Evolutionary conservation across 257 asterid species (phyloP).

Genomic region (Verbascum thapsus): DNA sequence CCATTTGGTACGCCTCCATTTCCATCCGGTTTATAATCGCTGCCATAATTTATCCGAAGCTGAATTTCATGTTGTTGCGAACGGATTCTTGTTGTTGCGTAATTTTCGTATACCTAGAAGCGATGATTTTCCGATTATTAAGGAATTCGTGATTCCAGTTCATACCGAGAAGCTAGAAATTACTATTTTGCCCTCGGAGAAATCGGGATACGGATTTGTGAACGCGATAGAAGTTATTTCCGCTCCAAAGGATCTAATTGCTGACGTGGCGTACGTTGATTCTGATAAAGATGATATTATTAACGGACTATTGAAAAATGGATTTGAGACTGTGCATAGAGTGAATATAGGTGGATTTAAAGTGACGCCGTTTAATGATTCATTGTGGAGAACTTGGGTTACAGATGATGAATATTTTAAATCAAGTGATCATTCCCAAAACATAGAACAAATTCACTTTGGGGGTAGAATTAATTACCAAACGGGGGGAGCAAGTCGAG

Average conservation of each 20-base stretch:
- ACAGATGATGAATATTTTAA: constrained; percentile 59
- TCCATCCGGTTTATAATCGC: constrained; percentile 34
- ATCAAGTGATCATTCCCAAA: constrained; percentile 37
- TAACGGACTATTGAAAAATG: constrained; percentile 58
- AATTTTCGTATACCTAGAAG: constrained; percentile 45
- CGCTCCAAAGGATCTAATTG: constrained; percentile 75
- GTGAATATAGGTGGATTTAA: constrained; percentile 86
- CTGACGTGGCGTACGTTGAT: constrained; percentile 65
- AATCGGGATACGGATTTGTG: constrained; percentile 60
- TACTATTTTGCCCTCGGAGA: constrained; percentile 51
- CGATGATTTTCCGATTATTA: constrained; percentile 38
- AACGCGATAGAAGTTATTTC: constrained; percentile 88
- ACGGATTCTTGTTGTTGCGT: constrained; percentile 62
- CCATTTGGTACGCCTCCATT: constrained; percentile 85
- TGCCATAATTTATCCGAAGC: constrained; percentile 36
- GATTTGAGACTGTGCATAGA: constrained; percentile 77
- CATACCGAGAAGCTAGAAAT: constrained; percentile 54
- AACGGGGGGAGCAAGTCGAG: constrained; percentile 80
- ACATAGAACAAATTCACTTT: constrained; percentile 34
- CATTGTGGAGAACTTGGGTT: constrained; percentile 91
- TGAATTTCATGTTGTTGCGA: constrained; percentile 80
- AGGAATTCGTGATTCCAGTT: constrained; percentile 69
- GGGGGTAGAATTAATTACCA: constrained; percentile 70
- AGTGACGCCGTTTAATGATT: constrained; percentile 92
- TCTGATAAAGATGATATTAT: constrained; percentile 49